These are phyloP conservation scores for Phascolomyces articulosus DNA, from an alignment of 371 early-diverging fungal genomes.

Conservation along the genomic window DNA sequence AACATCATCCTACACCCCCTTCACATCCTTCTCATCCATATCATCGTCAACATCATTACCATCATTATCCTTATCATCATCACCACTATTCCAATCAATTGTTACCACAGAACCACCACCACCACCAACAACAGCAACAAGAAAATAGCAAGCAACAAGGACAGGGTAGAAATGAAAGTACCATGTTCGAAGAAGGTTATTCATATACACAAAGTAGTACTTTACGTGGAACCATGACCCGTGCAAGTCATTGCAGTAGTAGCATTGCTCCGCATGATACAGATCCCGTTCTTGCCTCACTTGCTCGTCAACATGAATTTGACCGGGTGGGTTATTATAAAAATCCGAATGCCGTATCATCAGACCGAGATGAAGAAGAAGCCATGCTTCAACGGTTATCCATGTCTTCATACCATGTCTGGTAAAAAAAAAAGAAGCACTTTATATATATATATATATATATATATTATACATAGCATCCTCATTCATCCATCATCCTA, in stretches of 20 bases:
- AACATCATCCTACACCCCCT: constrained; percentile 10
- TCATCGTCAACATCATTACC: neutral
- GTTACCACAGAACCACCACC: neutral
- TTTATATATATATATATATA: neutral
- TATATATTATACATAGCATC: too few relatives aligned
- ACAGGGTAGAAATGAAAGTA: neutral
- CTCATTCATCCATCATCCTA: too few relatives aligned
- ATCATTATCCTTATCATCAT: neutral
- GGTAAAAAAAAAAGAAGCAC: neutral
- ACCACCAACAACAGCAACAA: neutral
- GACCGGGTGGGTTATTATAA: constrained; percentile 30
- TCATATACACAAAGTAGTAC: constrained; percentile 7
- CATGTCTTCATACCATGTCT: constrained; percentile 10
- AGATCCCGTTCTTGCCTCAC: constrained; percentile 29
- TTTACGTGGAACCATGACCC: neutral
- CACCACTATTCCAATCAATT: neutral
- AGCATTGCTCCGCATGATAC: constrained; percentile 1
- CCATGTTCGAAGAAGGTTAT: constrained; percentile 25
- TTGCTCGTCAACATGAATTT: constrained; percentile 30
- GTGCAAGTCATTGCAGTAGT: constrained; percentile 9
- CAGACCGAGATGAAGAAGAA: constrained; percentile 8
- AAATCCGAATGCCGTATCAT: constrained; percentile 9
- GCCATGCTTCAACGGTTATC: constrained; percentile 10
- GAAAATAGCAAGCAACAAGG: too few relatives aligned
- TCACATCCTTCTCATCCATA: constrained; percentile 2